Percentiles rank a stretch among this genome's conserved stretches.
These are phyloP conservation scores for Pseudodiploospora longispora DNA, from an alignment of 2,329 filamentous ascomycete genomes.

Conservation along the genomic window DNA sequence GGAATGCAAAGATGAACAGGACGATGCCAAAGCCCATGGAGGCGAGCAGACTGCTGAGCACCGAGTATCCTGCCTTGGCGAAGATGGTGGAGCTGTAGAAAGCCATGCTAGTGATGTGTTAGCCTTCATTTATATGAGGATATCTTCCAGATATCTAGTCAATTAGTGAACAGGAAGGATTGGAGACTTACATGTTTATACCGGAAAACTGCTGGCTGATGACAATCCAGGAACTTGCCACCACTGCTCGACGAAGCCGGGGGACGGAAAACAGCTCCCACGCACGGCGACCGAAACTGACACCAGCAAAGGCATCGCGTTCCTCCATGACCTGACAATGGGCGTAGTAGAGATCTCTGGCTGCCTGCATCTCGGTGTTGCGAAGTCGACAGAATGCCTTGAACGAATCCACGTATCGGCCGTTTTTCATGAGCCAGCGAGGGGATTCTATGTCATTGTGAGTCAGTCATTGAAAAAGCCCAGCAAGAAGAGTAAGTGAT, in stretches of 20 bases:
- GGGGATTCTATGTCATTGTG: constrained; percentile 40
- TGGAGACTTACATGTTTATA: constrained; percentile 13
- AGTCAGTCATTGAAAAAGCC: not conserved
- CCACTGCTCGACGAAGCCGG: constrained; percentile 35
- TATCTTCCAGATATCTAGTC: too few relatives aligned
- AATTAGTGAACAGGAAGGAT: too few relatives aligned
- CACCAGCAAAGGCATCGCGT: constrained; percentile 24
- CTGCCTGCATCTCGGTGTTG: constrained; percentile 49
- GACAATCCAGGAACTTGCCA: constrained; percentile 22
- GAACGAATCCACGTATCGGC: constrained; percentile 44
- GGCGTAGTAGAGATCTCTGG: constrained; percentile 50
- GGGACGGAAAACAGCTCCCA: constrained; percentile 40
- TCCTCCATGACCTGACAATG: constrained; percentile 27
- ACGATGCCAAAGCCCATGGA: constrained; percentile 47
- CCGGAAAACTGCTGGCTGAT: constrained; percentile 24
- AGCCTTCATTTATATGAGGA: constrained; percentile 19
- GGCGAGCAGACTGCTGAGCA: constrained; percentile 33
- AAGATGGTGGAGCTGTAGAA: constrained; percentile 46
- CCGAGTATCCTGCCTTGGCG: constrained; percentile 33
- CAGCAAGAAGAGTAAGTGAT: too few relatives aligned
- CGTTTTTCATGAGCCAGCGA: constrained; percentile 57
- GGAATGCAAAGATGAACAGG: constrained; percentile 44
- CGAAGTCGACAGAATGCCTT: constrained; percentile 46
- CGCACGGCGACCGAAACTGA: constrained; percentile 28
- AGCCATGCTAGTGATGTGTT: constrained; percentile 24